These are phyloP conservation scores for Hypoxylon rickii DNA, from an alignment of 495 filamentous ascomycete genomes.

Conservation along the genomic window DNA sequence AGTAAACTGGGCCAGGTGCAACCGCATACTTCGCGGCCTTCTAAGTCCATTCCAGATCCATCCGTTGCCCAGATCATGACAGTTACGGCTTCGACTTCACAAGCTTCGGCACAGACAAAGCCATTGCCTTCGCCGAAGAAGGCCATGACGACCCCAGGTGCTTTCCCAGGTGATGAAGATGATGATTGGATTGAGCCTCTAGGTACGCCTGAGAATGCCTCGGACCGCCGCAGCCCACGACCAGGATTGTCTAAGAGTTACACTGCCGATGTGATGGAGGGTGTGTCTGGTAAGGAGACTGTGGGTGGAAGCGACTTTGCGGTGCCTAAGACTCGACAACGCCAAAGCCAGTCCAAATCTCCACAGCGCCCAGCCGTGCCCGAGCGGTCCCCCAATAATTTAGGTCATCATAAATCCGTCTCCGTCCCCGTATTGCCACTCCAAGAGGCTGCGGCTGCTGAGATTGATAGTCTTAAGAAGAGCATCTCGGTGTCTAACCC, in stretches of 20 bases:
- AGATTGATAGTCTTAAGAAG: slow-evolving; percentile 56
- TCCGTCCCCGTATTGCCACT: slow-evolving; percentile 57
- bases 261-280: slow-evolving; percentile 63
- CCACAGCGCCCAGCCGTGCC: slow-evolving; percentile 44
- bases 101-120: slow-evolving; percentile 55
- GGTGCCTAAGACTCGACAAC: slow-evolving; percentile 44
- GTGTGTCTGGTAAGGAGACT: slow-evolving; percentile 51
- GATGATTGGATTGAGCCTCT: slow-evolving; percentile 86
- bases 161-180: slow-evolving; percentile 67
- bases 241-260: slow-evolving; percentile 60
- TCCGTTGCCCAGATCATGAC: slow-evolving; percentile 37
- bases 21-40: slow-evolving; percentile 60
- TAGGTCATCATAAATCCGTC: slow-evolving; percentile 56
- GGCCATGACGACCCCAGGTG: slow-evolving; percentile 50
- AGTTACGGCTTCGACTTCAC: slow-evolving; percentile 49
- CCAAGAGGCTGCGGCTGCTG: slow-evolving; percentile 43
- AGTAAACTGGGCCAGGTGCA: slow-evolving; percentile 87
- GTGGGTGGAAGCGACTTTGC: slow-evolving; percentile 46
- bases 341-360: slow-evolving; percentile 38
- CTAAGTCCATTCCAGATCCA: slow-evolving; percentile 68
- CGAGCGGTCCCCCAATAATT: slow-evolving; percentile 38
- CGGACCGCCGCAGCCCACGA: slow-evolving; percentile 46
- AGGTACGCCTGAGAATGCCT: slow-evolving; percentile 37
- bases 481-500: slow-evolving; percentile 67
- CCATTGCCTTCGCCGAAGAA: slow-evolving; percentile 40